Conservation (phyloP, 148 eudicot species). For the Arctostaphylos glauca region DNA sequence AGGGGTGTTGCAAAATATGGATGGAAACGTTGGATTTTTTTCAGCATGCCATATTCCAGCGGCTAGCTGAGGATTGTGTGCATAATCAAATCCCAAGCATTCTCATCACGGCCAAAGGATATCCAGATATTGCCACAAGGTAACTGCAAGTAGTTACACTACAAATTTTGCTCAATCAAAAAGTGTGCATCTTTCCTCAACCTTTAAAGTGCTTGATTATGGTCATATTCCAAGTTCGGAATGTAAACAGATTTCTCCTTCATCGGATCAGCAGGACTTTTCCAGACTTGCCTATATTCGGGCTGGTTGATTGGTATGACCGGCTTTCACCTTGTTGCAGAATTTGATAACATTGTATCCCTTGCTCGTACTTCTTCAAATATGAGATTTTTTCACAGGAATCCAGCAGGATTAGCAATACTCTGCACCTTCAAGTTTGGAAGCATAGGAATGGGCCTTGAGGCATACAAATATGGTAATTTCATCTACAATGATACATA, state of each 20-base stretch:
- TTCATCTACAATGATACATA: not conserved
- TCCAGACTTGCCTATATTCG: conserved; percentile 73
- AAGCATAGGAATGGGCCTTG: conserved; percentile 94
- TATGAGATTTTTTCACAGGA: conserved; percentile 43
- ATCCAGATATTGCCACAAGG: conserved; percentile 97
- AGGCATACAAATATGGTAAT: conserved; percentile 90
- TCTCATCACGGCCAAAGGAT: conserved; percentile 95
- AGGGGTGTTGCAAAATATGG: not conserved
- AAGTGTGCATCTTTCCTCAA: not conserved
- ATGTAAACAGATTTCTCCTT: conserved; percentile 73
- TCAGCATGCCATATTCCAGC: conserved; percentile 97
- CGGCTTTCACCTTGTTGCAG: not conserved
- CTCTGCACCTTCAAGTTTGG: conserved; percentile 91
- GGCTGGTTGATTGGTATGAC: conserved; percentile 89
- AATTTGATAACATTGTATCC: not conserved
- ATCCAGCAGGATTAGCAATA: conserved; percentile 93
- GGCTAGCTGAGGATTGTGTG: conserved; percentile 84
- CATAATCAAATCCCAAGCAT: conserved; percentile 93
- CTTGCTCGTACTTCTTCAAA: not conserved
- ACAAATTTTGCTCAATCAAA: not conserved
- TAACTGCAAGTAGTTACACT: conserved; percentile 14
- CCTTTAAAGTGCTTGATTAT: not conserved
- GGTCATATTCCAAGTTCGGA: conserved; percentile 8
- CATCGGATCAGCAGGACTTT: conserved; percentile 74
- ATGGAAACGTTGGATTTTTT: not conserved